Base-by-base conservation (phyloP, 495 filamentous ascomycete genomes). In the Xylaria palmicola region DNA sequence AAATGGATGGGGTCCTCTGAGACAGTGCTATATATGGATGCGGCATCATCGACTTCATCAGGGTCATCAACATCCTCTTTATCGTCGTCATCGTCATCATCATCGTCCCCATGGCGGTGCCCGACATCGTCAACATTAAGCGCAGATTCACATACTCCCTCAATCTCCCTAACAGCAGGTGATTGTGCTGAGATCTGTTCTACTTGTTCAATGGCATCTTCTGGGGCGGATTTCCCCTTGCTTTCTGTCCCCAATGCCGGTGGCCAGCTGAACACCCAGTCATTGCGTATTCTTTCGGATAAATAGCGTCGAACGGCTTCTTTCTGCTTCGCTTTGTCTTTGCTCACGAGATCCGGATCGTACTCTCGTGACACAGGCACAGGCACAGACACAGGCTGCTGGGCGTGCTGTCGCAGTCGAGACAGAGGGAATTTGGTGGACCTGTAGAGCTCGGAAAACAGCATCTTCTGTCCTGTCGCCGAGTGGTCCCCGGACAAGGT, bases 211-310 rank as follows among this genome's bases (percentile, higher is more conserved):
- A 19, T 7, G 15, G 43, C 20, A 22, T 56, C 63, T 41, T 68
- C 63, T 10, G 40, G 49, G 8, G 20, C 22, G 19, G 17, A 7
- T 24, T 67, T 59, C 7, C 55, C 64, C 17, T 59, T 55, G 29
- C 39, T 27, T 26, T 40, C 41, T 24, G 50, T 50, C 15, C 15
- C 24, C 9, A 40, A 30, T 48, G 40, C 36, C 24, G 70, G 71
- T 22, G 74, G 73, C 79, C 79, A 82, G 15, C 63, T 40, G 57
- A 81, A 80, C 0, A 76, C 68, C 86, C 86, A 90, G 66, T 88
- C 84, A 66, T 79, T 74, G 56, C 80, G 79, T 30, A 88, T 73
- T 63, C 77, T 81, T 24, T 84, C 81, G 13, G 68, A 66, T 32
- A 90, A 75, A 50, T 73, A 77, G 41, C 71, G 75, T 61, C 72